A percentile compares a stretch with the other conserved stretches of the same genome.
phyloP scores from a whole-genome alignment of 1,284 basidiomycete genomes.

The Leccinum angustisporum region DNA sequence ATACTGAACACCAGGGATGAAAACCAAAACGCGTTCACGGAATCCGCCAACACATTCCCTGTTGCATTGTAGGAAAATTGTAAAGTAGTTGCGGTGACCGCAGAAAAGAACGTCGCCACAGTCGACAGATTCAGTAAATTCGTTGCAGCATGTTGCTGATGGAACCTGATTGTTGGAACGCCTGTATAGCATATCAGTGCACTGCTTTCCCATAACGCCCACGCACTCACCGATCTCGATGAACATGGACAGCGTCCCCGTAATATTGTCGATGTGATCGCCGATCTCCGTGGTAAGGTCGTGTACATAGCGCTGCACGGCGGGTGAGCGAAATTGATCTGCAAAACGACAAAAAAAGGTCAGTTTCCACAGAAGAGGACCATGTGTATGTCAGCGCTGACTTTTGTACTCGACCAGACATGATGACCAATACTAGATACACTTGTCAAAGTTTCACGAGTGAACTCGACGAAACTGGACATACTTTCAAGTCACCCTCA shows the following conservation, averaged over 20 bases:
- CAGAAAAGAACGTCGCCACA: conserved; percentile 62
- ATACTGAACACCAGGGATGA: conserved; percentile 62
- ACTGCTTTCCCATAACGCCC: conserved; percentile 17
- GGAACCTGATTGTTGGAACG: conserved; percentile 60
- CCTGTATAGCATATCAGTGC: conserved; percentile 39
- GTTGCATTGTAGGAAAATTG: conserved; percentile 46
- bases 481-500: conserved; percentile 52
- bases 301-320: conserved; percentile 55
- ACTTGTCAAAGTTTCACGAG: conserved; percentile 15
- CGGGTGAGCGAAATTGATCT: conserved; percentile 54
- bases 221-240: conserved; percentile 50
- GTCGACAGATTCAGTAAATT: conserved; percentile 56
- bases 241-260: conserved; percentile 49
- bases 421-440: conserved; percentile 35
- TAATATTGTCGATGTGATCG: conserved; percentile 55
- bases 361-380: conserved; percentile 10
- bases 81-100: conserved; percentile 55
- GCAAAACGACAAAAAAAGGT: conserved; percentile 10
- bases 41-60: conserved; percentile 36
- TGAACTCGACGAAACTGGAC: conserved; percentile 3
- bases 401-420: conserved; percentile 36
- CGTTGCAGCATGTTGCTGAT: conserved; percentile 53
- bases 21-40: conserved; percentile 62
- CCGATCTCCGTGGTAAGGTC: conserved; percentile 53
- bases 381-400: conserved; percentile 17